Conservation (phyloP, 139 green algal genomes). For the Auxenochlorella protothecoides region DNA sequence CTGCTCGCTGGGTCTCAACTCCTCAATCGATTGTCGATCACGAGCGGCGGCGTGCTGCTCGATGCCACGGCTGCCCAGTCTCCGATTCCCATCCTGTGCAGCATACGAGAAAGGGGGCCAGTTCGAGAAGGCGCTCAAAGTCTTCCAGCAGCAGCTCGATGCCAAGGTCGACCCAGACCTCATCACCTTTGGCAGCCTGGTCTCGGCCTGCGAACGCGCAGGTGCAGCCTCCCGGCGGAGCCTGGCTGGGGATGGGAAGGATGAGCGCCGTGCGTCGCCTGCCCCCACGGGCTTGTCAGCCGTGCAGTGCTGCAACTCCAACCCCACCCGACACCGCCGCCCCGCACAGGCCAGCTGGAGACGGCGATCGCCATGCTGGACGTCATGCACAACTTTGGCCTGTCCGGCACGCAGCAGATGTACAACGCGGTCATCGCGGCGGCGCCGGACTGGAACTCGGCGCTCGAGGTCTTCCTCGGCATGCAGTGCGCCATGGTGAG, state of each 20-base stretch:
- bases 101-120: constrained; percentile 20
- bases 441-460: constrained; percentile 6
- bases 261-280: too few species aligned
- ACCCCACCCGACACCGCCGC: too few species aligned
- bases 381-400: constrained; percentile 17
- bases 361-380: constrained; percentile 19
- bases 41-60: too few species aligned
- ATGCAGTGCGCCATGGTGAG: constrained; percentile 25
- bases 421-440: constrained; percentile 28
- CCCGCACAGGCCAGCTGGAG: too few species aligned
- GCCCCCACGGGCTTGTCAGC: too few species aligned
- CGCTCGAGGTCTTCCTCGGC: constrained; percentile 33
- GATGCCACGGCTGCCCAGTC: not conserved
- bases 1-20: too few species aligned
- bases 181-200: constrained; percentile 21
- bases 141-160: constrained; percentile 31
- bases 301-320: too few species aligned
- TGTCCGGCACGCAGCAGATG: constrained; percentile 13
- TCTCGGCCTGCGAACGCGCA: constrained; percentile 26
- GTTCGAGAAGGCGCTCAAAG: constrained; percentile 22
- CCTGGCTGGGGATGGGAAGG: constrained; percentile 12
- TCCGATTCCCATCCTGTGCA: not conserved
- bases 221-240: not conserved
- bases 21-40: too few species aligned
- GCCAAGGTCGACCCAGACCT: constrained; percentile 24